Conservation (phyloP, 2,329 filamentous ascomycete genomes). For the Juglanconis oblonga region DNA sequence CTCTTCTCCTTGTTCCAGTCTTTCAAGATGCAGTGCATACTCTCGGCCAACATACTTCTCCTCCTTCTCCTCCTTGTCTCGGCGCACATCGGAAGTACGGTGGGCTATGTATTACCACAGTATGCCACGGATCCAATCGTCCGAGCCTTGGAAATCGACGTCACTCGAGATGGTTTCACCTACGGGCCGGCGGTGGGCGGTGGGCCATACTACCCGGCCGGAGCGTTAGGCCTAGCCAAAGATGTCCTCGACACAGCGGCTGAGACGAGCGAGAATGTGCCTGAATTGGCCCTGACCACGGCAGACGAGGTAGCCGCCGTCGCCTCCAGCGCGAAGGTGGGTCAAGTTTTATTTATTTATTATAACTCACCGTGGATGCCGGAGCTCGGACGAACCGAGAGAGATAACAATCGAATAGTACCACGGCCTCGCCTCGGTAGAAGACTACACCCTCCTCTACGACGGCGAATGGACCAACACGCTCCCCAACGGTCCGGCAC, state of each 20-base stretch:
- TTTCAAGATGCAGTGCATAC: not conserved
- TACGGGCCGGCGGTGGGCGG: slow-evolving; percentile 1
- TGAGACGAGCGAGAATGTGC: not conserved
- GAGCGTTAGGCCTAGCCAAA: slow-evolving; percentile 12
- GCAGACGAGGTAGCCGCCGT: not conserved
- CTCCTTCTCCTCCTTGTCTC: not conserved
- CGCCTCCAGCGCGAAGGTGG: not conserved
- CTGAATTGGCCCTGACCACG: not conserved
- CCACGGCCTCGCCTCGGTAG: slow-evolving; percentile 28
- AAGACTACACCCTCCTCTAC: slow-evolving; percentile 40
- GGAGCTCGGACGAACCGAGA: too few species aligned
- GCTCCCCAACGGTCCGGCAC: slow-evolving; percentile 30
- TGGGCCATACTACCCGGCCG: slow-evolving; percentile 10
- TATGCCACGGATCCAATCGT: not conserved
- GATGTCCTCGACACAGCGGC: slow-evolving; percentile 1
- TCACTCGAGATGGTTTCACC: not conserved
- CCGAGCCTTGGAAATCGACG: slow-evolving; percentile 1
- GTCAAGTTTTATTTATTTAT: not conserved
- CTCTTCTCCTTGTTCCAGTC: not conserved
- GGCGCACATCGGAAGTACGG: not conserved
- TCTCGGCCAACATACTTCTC: not conserved
- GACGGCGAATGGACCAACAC: slow-evolving; percentile 35
- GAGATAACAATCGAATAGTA: slow-evolving; percentile 18
- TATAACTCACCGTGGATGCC: too few species aligned
- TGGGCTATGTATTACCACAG: slow-evolving; percentile 4